Evolutionary conservation across 495 filamentous ascomycete genomes (phyloP).

Genomic region (Penicillium chermesinum): DNA sequence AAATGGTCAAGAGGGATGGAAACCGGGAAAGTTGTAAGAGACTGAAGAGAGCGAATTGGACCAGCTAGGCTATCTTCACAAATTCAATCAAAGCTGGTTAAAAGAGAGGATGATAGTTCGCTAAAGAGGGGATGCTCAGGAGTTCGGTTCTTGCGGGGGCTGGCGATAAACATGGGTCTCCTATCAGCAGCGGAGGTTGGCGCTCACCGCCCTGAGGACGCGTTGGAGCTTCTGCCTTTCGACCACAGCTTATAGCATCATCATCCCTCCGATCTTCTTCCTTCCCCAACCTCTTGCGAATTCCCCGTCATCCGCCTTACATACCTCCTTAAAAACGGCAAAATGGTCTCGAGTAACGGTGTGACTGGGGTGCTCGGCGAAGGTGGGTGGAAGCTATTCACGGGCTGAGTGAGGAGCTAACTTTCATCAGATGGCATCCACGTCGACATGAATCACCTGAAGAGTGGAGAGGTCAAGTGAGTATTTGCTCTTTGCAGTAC

Average conservation of each 20-base stretch:
- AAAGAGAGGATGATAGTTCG: neutral
- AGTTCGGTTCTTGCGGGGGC: conserved; percentile 25
- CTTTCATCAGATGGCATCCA: conserved; percentile 84
- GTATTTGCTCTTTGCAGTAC: conserved; percentile 23
- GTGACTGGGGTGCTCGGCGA: conserved; percentile 65
- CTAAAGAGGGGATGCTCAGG: conserved; percentile 20
- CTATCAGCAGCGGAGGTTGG: conserved; percentile 16
- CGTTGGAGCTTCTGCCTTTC: conserved; percentile 38
- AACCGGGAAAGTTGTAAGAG: neutral
- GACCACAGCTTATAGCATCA: conserved; percentile 25
- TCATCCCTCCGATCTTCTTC: conserved; percentile 9
- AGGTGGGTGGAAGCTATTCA: conserved; percentile 46
- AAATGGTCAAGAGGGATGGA: conserved; percentile 1
- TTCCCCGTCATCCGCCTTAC: neutral
- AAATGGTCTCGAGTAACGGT: conserved; percentile 44
- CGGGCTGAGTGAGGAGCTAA: conserved; percentile 22
- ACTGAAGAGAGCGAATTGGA: neutral
- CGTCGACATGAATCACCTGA: conserved; percentile 92
- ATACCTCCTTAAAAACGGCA: conserved; percentile 9
- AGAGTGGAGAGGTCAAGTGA: conserved; percentile 89
- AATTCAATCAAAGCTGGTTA: too few relatives aligned
- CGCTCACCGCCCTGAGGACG: conserved; percentile 38
- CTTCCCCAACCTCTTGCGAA: conserved; percentile 4
- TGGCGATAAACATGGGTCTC: conserved; percentile 14
- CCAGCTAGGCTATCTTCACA: too few relatives aligned